phyloP scores from a whole-genome alignment of 2,329 filamentous ascomycete species.

The Metarhizium album region DNA sequence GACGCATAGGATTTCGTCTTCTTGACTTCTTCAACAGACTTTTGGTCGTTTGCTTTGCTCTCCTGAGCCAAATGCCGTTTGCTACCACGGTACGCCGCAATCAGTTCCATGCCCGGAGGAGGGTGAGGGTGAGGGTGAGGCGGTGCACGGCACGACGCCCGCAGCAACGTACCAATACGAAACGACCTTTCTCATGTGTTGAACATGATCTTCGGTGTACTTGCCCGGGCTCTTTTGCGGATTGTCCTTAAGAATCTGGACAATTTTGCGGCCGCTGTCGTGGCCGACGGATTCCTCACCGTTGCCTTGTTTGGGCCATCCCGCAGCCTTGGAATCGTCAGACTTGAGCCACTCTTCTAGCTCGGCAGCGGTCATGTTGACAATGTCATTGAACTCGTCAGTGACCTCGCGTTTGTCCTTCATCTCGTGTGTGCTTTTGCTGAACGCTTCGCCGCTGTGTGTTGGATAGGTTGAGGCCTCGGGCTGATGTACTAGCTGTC shows the following conservation, averaged over 20 bases:
- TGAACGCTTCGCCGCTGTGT: too few species aligned
- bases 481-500: too few species aligned
- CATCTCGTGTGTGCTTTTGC: constrained; percentile 9
- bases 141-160: neutral
- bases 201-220: constrained; percentile 44
- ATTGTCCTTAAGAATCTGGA: constrained; percentile 52
- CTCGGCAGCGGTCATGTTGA: constrained; percentile 54
- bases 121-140: too few species aligned
- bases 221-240: constrained; percentile 43
- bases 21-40: constrained; percentile 31
- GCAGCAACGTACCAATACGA: constrained; percentile 38
- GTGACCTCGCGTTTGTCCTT: constrained; percentile 20
- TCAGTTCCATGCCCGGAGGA: too few species aligned
- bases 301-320: constrained; percentile 48
- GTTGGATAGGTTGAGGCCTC: too few species aligned
- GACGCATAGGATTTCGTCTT: constrained; percentile 45
- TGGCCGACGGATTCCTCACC: constrained; percentile 54
- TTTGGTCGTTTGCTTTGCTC: constrained; percentile 43
- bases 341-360: constrained; percentile 51
- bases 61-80: constrained; percentile 59
- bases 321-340: constrained; percentile 45
- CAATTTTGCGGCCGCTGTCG: constrained; percentile 51
- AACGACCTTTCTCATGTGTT: constrained; percentile 53
- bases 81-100: constrained; percentile 14
- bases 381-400: constrained; percentile 53